Conservation (phyloP, 768 basidiomycete genomes). For the Russula virescens region DNA sequence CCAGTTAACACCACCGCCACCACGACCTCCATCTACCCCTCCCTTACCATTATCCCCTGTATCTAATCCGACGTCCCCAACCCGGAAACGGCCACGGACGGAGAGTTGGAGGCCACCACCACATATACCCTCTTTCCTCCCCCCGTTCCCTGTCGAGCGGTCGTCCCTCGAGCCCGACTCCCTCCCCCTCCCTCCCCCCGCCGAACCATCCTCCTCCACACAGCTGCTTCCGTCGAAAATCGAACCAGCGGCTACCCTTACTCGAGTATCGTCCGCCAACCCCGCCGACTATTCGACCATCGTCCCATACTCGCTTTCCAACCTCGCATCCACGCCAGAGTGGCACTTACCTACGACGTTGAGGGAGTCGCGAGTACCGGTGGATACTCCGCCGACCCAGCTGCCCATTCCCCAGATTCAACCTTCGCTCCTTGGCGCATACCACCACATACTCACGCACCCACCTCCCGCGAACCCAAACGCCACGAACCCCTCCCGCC, state of each 20-base stretch:
- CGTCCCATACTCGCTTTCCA: constrained; percentile 69
- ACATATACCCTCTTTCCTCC: constrained; percentile 61
- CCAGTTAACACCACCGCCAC: constrained; percentile 22
- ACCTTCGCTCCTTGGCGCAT: constrained; percentile 59
- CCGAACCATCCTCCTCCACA: constrained; percentile 31
- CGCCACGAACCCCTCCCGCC: constrained; percentile 54
- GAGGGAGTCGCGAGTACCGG: constrained; percentile 14
- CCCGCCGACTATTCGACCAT: constrained; percentile 67
- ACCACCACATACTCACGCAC: constrained; percentile 73
- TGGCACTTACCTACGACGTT: constrained; percentile 55
- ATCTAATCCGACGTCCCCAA: constrained; percentile 53
- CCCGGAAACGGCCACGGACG: constrained; percentile 52
- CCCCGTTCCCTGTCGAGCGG: constrained; percentile 52
- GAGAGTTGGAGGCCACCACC: constrained; percentile 55
- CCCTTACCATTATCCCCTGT: constrained; percentile 50
- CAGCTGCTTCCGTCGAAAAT: constrained; percentile 34
- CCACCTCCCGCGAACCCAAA: constrained; percentile 47
- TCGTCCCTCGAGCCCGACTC: constrained; percentile 31
- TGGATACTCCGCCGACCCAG: constrained; percentile 27
- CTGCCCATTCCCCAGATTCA: constrained; percentile 52
- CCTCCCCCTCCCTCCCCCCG: constrained; percentile 35
- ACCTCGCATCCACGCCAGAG: constrained; percentile 56
- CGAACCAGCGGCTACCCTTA: constrained; percentile 36
- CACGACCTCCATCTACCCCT: constrained; percentile 33
- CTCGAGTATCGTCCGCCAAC: constrained; percentile 36